Evolutionary conservation across 192 early-diverging fungal species (phyloP), one percentile per base, ranked within the genome.

Genomic region (Entrophospora sp.): DNA sequence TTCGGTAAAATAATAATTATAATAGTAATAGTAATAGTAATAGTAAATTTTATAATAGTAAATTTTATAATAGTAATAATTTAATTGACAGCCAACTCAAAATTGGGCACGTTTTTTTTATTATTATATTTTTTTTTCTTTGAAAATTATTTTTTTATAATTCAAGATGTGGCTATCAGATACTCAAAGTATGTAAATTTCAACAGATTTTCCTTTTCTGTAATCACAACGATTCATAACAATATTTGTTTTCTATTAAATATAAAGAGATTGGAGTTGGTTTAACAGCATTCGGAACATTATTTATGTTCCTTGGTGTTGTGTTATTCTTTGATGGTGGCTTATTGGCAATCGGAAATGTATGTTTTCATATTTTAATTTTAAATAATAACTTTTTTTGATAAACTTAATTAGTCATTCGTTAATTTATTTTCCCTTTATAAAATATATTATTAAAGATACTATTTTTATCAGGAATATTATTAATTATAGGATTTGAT

Each of bases 241-340:
- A 52, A n/a, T n/a, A n/a, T n/a, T n/a, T n/a, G n/a, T n/a, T n/a
- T n/a, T 16, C 10, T 55, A 32, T 20, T 4, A 5, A 43, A 42
- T n/a, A 38, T 9, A 27, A 70, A 79, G 75, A 97, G 76, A 92
- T 96, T 65, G 95, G 95, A 67, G 93, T 94, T 9, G 95, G 93
- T 3, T 72, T 98, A 65, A 92, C 94, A 25, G 94, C 89, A 6
- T 94, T 92, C 74, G 95, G 95, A 25, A 67, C 90, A n/a, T 85
- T 92, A 38, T 93, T 96, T 70, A 95, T 92, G 82, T 71, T 95
- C n/a, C 74, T 96, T 66, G 95, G 95, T 37, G 88, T 98, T 14
- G 65, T 95, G 58, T 75, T 98, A 73, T 89, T 98, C 67, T 96
- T 98, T 77, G 95, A 98, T 67, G 86, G 87, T 2, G 95, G 95